A percentile compares a stretch with the other conserved stretches of the same genome.
phyloP scores from a whole-genome alignment of 2,329 filamentous ascomycete genomes.

The Alternaria hordeiaustralica region DNA sequence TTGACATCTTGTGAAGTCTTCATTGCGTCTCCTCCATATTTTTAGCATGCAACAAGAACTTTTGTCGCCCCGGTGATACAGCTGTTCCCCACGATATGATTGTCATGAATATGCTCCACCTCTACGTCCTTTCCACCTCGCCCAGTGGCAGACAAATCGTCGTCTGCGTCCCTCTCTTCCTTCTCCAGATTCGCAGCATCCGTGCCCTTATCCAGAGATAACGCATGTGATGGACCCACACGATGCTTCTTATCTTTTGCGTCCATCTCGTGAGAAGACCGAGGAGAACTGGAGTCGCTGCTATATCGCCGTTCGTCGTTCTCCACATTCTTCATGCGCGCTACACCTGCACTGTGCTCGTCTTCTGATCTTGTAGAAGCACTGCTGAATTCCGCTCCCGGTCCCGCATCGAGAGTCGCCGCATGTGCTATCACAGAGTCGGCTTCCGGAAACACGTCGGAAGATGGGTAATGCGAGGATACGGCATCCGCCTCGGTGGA shows the following conservation, averaged over 20 bases:
- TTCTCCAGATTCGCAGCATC: constrained; percentile 14
- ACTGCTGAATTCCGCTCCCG: constrained; percentile 26
- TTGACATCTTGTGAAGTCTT: background rate
- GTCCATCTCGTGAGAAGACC: background rate
- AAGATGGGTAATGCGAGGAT: constrained; percentile 1
- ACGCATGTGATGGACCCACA: background rate
- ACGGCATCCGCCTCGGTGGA: background rate
- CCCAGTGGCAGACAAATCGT: background rate
- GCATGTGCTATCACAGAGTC: constrained; percentile 14
- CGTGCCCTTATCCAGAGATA: constrained; percentile 16
- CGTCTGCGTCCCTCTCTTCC: background rate
- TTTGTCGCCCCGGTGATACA: background rate
- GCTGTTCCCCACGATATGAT: constrained; percentile 7
- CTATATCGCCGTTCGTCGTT: constrained; percentile 22
- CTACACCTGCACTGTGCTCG: constrained; percentile 23
- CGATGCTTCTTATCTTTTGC: background rate
- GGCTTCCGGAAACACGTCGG: constrained; percentile 19
- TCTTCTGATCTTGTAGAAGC: constrained; percentile 32
- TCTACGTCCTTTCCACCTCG: background rate
- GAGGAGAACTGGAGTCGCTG: constrained; percentile 10
- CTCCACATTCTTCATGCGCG: constrained; percentile 37
- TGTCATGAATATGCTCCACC: background rate
- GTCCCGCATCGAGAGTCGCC: constrained; percentile 31
- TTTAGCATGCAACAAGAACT: constrained; percentile 2
- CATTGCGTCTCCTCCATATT: background rate